Percentiles rank a stretch among this genome's conserved stretches.
These are phyloP conservation scores for Cercospora citrullina DNA, from an alignment of 2,329 filamentous ascomycete species.

Conservation along the genomic window DNA sequence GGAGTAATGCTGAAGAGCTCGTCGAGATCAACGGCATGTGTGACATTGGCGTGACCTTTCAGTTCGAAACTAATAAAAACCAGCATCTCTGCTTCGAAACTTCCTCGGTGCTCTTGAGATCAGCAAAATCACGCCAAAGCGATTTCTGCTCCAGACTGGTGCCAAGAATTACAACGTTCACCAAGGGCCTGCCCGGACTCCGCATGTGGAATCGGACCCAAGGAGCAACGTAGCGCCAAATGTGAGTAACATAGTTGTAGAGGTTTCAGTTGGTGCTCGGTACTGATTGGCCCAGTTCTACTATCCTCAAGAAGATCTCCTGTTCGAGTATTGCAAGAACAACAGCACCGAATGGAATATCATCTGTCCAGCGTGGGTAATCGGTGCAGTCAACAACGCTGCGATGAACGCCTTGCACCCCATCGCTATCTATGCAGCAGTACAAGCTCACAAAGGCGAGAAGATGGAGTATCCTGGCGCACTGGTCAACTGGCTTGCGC, in stretches of 20 bases:
- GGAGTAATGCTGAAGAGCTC: constrained; percentile 54
- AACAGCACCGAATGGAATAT: constrained; percentile 48
- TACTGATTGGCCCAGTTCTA: constrained; percentile 45
- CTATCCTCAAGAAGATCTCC: constrained; percentile 55
- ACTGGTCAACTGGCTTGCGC: constrained; percentile 47
- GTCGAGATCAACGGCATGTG: constrained; percentile 49
- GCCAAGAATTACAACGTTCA: constrained; percentile 53
- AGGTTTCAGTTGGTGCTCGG: neutral
- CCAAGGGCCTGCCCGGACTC: constrained; percentile 47
- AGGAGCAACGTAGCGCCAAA: constrained; percentile 50
- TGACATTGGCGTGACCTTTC: constrained; percentile 25
- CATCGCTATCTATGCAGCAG: constrained; percentile 53
- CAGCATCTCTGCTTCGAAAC: constrained; percentile 49
- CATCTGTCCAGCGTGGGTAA: constrained; percentile 49
- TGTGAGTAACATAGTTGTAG: neutral
- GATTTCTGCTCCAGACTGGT: constrained; percentile 54
- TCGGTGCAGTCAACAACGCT: constrained; percentile 52
- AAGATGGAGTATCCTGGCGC: constrained; percentile 50
- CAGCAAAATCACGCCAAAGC: constrained; percentile 46
- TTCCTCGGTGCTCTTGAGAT: constrained; percentile 50
- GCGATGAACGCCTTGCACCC: constrained; percentile 54
- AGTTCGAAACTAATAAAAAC: too few relatives aligned
- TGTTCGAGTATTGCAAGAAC: constrained; percentile 46
- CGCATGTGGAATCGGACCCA: constrained; percentile 50
- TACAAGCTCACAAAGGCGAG: constrained; percentile 46